A percentile compares a stretch with the other conserved stretches of the same genome.
Conservation (phyloP, 1,139 yeast species). For the Blastobotrys niveus region DNA sequence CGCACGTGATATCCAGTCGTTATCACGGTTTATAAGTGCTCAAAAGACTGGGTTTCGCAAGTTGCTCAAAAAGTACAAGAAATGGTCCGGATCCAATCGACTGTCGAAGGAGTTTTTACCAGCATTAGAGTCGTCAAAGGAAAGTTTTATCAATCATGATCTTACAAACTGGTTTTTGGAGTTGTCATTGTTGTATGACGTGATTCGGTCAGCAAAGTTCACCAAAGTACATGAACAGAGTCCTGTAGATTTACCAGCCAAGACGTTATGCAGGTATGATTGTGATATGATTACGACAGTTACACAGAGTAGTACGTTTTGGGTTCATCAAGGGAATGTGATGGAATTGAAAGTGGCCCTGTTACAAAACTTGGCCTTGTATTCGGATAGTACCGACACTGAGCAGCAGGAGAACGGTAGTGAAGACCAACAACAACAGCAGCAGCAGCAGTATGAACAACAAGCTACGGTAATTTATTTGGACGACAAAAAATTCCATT, state of each 20-base stretch:
- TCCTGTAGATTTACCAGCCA: constrained; percentile 22
- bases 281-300: constrained; percentile 32
- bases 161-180: constrained; percentile 60
- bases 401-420: constrained; percentile 1
- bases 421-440: background rate
- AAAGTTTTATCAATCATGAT: constrained; percentile 61
- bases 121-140: constrained; percentile 34
- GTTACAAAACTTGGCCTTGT: constrained; percentile 30
- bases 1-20: constrained; percentile 57
- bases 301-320: constrained; percentile 32
- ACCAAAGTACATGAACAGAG: constrained; percentile 3
- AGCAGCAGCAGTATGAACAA: background rate
- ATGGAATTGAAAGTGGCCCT: constrained; percentile 37
- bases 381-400: background rate
- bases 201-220: constrained; percentile 35
- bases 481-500: constrained; percentile 34
- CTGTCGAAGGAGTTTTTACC: constrained; percentile 33
- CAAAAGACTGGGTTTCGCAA: constrained; percentile 81
- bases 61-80: constrained; percentile 70
- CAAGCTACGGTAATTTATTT: constrained; percentile 27
- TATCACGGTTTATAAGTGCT: constrained; percentile 67
- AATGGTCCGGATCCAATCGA: constrained; percentile 43
- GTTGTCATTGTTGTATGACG: constrained; percentile 53
- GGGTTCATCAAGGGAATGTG: constrained; percentile 39
- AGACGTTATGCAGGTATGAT: constrained; percentile 36